These are phyloP conservation scores for Boletus edulis DNA, from an alignment of 768 basidiomycete genomes.

Conservation along the genomic window DNA sequence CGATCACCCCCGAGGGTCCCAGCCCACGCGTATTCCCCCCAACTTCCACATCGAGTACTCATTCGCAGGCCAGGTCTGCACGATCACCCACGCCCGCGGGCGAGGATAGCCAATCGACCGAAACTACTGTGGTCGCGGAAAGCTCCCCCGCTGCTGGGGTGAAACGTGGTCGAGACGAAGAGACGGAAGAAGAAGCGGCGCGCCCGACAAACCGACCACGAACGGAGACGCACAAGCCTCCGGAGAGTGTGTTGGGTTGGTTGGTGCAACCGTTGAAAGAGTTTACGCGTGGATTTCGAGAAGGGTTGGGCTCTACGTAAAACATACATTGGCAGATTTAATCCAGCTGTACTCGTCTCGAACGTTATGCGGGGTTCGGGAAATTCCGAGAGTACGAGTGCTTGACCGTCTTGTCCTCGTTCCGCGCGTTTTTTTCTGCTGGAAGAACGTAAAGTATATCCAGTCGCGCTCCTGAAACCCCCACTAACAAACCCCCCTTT, in stretches of 20 bases:
- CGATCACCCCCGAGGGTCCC: conserved; percentile 19
- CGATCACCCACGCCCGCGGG: conserved; percentile 13
- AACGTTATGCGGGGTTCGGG: conserved; percentile 20
- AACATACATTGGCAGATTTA: no score
- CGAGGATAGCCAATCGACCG: conserved; percentile 29
- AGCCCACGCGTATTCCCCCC: conserved; percentile 16
- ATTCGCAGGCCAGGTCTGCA: conserved; percentile 8
- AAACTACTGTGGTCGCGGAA: conserved; percentile 38
- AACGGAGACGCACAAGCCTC: conserved; percentile 43
- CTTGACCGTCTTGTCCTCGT: conserved; percentile 11
- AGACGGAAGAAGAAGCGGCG: conserved; percentile 39
- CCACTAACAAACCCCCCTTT: conserved; percentile 2
- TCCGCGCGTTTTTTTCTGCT: conserved; percentile 18
- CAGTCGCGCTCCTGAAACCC: background rate
- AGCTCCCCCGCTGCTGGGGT: conserved; percentile 21
- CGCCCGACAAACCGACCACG: conserved; percentile 53
- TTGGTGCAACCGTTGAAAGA: conserved; percentile 60
- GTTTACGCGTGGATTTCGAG: conserved; percentile 66
- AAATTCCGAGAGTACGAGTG: conserved; percentile 23
- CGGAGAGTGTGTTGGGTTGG: conserved; percentile 51
- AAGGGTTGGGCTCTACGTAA: conserved; percentile 41
- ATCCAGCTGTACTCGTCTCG: background rate
- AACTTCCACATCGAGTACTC: conserved; percentile 14
- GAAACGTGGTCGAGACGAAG: conserved; percentile 52
- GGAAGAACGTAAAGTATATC: conserved; percentile 17